Percentiles rank a stretch among this genome's conserved stretches.
phyloP scores from a whole-genome alignment of 2,329 filamentous ascomycete genomes.

The Apiospora aurea region DNA sequence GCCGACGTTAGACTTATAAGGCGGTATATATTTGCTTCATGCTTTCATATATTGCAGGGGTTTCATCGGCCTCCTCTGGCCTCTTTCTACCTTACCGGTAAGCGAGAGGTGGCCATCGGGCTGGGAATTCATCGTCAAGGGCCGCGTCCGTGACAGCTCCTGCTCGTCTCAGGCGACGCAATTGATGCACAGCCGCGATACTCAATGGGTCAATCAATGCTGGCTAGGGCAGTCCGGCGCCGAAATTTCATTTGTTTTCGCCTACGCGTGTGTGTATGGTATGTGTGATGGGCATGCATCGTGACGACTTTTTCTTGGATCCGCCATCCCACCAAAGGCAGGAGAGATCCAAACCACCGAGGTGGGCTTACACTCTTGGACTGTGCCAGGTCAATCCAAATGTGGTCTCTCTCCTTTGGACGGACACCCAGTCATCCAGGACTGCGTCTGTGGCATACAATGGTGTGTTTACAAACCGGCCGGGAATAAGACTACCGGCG shows the following conservation, averaged over 20 bases:
- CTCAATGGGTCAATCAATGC: background rate
- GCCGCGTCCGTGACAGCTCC: background rate
- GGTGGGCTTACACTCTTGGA: background rate
- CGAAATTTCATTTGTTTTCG: background rate
- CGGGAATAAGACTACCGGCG: background rate
- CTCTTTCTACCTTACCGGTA: background rate
- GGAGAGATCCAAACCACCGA: background rate
- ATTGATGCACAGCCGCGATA: background rate
- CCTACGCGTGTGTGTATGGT: background rate
- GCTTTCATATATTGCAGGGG: slow-evolving; percentile 1
- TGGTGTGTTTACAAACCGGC: too few relatives aligned
- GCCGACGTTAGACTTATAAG: background rate
- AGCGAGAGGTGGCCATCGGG: background rate
- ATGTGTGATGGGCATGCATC: background rate
- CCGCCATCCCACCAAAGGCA: background rate
- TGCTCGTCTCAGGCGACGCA: slow-evolving; percentile 6
- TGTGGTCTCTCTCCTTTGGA: background rate
- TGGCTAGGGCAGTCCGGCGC: background rate
- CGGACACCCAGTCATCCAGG: background rate
- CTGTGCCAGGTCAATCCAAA: background rate
- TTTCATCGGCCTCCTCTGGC: background rate
- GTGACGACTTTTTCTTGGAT: background rate
- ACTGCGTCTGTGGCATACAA: background rate
- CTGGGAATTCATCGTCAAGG: background rate
- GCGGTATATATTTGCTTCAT: slow-evolving; percentile 11